These are phyloP conservation scores for Xylariaceae sp. DNA, from an alignment of 2,329 filamentous ascomycete species.

Conservation along the genomic window DNA sequence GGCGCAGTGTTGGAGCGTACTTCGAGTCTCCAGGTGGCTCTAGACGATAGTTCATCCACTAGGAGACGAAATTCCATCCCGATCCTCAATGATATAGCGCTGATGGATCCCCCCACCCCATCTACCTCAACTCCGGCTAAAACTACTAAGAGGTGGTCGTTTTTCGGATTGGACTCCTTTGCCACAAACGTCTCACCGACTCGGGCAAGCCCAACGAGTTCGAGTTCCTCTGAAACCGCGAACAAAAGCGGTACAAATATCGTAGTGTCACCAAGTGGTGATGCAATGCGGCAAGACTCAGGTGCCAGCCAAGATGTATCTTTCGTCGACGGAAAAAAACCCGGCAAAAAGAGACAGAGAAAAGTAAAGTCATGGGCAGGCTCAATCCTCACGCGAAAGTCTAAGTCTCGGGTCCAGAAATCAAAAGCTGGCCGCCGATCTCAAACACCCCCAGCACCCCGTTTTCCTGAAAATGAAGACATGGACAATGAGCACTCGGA, in stretches of 20 bases:
- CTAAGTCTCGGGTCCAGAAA: slow-evolving; percentile 45
- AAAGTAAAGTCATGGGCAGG: slow-evolving; percentile 71
- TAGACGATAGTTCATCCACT: slow-evolving; percentile 33
- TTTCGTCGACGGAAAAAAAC: slow-evolving; percentile 27
- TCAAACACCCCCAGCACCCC: slow-evolving; percentile 42
- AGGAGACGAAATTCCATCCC: slow-evolving; percentile 57
- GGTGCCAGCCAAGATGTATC: slow-evolving; percentile 18
- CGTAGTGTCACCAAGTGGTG: slow-evolving; percentile 35
- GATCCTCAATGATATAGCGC: slow-evolving; percentile 41
- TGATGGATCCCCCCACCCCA: slow-evolving; percentile 31
- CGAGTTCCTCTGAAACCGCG: slow-evolving; percentile 40
- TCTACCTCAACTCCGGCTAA: slow-evolving; percentile 45
- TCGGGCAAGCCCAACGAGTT: slow-evolving; percentile 43
- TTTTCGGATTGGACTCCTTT: slow-evolving; percentile 56
- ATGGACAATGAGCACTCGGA: slow-evolving; percentile 27
- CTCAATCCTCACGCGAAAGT: slow-evolving; percentile 59
- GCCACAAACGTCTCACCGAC: slow-evolving; percentile 41
- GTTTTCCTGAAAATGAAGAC: slow-evolving; percentile 29
- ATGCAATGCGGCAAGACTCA: slow-evolving; percentile 25
- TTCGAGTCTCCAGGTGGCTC: slow-evolving; percentile 33
- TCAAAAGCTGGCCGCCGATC: slow-evolving; percentile 39
- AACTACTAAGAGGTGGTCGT: slow-evolving; percentile 54
- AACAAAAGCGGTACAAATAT: slow-evolving; percentile 26
- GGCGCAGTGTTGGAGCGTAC: slow-evolving; percentile 60
- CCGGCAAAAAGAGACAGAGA: slow-evolving; percentile 53